Evolutionary conservation across 73 alveolate species (phyloP), one percentile per base, ranked within the genome.

Genomic region (Paramecium pentaurelia): DNA sequence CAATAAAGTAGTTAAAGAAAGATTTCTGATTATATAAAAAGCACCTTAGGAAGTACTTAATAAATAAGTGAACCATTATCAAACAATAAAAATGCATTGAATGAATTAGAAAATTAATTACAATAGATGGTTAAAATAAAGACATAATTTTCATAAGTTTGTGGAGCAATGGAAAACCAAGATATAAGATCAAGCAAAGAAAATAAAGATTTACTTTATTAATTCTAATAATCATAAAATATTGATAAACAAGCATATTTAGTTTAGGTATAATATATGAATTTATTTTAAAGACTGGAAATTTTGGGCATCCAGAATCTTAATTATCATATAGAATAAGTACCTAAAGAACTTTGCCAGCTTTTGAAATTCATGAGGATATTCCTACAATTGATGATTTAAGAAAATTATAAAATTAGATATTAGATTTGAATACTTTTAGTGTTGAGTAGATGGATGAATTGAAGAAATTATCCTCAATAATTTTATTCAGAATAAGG

Each of bases 241-340:
- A 28, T 64, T n/a, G 30, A 64, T 2, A 64, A 42, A 64, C 49
- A 75, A 38, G 16, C 40, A 22, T 18, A 75, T 6, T 75, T 37
- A 75, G 60, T 42, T 0, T 36, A 75, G 20, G 88, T 75, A 75
- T 49, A n/a, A 54, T 18, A 54, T 54, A 14, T 36, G n/a, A 6
- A 38, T 75, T 3, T 28, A 64, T 12, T 75, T 8, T 30, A 2
- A 12, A 75, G 70, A 37, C 88, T 9, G 88, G 88, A 6, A 75
- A 36, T 12, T 75, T 75, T 75, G 44, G 70, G 8, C 34, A 42
- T n/a, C 40, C 22, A 22, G 88, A 75, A 38, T 38, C 68, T 4
- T 75, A 75, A 75, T 42, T 38, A 22, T 75, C 88, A 12, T 44
- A 75, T 8, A 75, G 70, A 75, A n/a, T 75, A 36, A 75, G 88